Evolutionary conservation across 306 rosid genomes (phyloP), one percentile per base, ranked within the genome.

Genomic region (Malus asiatica): DNA sequence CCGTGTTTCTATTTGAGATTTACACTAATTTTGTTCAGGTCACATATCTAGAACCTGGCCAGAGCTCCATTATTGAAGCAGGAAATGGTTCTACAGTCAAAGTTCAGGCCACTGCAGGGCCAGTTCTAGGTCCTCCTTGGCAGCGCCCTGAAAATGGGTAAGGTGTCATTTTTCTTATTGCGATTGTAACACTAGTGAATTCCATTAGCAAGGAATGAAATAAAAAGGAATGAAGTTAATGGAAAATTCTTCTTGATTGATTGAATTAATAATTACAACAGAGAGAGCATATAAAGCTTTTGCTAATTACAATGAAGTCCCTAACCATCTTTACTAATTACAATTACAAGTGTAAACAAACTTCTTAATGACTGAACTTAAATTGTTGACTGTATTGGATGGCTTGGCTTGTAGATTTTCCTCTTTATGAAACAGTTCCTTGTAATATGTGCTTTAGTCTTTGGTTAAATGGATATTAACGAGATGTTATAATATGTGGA

Each of bases 101-200:
- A 73, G 85, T 94, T 48, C 86, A 79, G 82, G 98, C 97, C 66
- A 94, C 97, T 16, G 91, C 90, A 32, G 98, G 97, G 79, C 96
- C 97, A 67, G 92, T 92, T 78, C 93, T 94, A 62, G 97, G 98
- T 85, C 97, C 97, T 83, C 97, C 97, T 51, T 92, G 98, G 98
- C 98, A 92, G 87, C 90, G 93, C 66, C 96, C 98, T 35, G 96
- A 94, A 78, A 94, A 94, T 46, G 97, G 98, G 98, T 94, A 89
- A 70, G 82, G 55, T 81, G 71, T 81, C 66, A 16, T 23, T 66
- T 60, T n/a, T 66, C 52, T 22, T 22, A 58, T 63, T 77, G 32
- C 62, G 33, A 44, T 29, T 55, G 14, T 40, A 35, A 46, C 22
- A 48, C 42, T 40, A n/a, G 23, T 52, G 57, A 64, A 51, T 30